Evolutionary conservation across 2,329 filamentous ascomycete genomes (phyloP).

Genomic region (Paradendryphiella salina): DNA sequence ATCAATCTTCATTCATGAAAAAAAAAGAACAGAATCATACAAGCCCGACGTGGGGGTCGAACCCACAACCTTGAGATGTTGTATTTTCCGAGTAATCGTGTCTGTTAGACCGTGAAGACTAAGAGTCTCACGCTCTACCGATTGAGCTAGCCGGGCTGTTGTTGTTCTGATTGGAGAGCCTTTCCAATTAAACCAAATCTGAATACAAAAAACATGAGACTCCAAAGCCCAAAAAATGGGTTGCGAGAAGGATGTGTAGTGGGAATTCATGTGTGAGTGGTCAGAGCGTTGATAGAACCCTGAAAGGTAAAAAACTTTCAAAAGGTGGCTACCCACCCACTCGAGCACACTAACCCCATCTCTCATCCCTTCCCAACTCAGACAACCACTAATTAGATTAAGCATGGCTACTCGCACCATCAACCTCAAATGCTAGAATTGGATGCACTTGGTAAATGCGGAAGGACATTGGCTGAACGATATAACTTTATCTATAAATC

Average conservation of each 20-base stretch:
- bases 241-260: no score
- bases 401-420: not conserved
- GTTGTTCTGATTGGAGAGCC: not conserved
- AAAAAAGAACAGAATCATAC: not conserved
- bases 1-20: no score
- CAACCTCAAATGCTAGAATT: not conserved
- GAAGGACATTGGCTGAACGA: no score
- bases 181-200: not conserved
- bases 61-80: constrained; percentile 1
- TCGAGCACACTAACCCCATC: not conserved
- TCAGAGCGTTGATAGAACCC: no score
- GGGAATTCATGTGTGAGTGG: no score
- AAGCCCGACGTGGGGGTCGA: constrained; percentile 1
- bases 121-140: constrained; percentile 51
- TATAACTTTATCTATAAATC: no score
- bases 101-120: constrained; percentile 15
- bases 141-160: constrained; percentile 32
- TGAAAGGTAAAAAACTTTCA: no score
- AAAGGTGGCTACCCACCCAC: not conserved
- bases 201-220: not conserved
- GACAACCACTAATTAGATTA: not conserved
- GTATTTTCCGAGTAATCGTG: not conserved
- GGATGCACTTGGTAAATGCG: no score
- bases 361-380: not conserved
- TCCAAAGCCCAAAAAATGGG: no score